Conservation (phyloP, 345 rosid species). For the Rhodamnia argentea region DNA sequence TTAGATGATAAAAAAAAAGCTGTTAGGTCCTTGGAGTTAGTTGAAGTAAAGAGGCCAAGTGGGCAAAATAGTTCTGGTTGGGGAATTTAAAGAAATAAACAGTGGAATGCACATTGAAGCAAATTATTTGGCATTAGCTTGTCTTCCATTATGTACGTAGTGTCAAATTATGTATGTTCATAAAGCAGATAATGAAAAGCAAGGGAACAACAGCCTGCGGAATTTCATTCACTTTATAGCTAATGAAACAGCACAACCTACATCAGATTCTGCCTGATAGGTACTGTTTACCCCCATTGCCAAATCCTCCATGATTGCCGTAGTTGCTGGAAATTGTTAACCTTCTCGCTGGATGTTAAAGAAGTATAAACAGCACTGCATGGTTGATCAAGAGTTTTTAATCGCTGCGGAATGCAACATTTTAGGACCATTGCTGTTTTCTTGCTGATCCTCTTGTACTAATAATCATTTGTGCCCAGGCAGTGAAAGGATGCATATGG, state of each 20-base stretch:
- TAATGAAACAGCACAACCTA: not conserved
- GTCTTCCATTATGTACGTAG: not conserved
- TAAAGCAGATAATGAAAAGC: not conserved
- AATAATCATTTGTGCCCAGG: conserved; percentile 21
- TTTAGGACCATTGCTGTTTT: not conserved
- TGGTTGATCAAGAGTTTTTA: not conserved
- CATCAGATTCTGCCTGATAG: not conserved
- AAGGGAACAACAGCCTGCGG: not conserved
- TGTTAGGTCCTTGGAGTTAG: not conserved
- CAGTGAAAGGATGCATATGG: conserved; percentile 84
- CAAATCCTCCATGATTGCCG: not conserved
- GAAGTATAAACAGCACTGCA: not conserved
- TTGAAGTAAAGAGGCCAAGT: not conserved
- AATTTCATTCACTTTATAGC: not conserved
- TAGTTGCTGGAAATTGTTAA: not conserved
- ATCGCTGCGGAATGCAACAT: not conserved
- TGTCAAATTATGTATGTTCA: not conserved
- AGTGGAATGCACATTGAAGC: not conserved
- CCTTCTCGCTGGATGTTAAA: not conserved
- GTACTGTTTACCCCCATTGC: not conserved
- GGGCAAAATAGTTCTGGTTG: not conserved
- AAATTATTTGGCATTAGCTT: not conserved
- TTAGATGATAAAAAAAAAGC: not conserved
- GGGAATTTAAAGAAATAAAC: not conserved
- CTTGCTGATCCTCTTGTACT: not conserved